phyloP scores from a whole-genome alignment of 768 basidiomycete genomes.

The Amanita polypyramis region DNA sequence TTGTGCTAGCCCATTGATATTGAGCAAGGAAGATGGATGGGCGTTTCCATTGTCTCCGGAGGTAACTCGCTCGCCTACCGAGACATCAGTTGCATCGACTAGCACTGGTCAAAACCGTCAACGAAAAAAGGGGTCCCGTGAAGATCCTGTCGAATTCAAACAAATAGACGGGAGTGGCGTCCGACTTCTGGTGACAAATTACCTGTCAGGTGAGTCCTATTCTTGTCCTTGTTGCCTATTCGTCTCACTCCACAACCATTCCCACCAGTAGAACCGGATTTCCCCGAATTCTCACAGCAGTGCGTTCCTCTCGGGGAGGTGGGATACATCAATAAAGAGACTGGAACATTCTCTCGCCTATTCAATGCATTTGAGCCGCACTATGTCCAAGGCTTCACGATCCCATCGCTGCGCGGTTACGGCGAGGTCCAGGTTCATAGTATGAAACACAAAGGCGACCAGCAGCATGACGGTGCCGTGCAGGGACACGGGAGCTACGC shows the following conservation, averaged over 20 bases:
- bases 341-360: constrained; percentile 1
- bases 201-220: background rate
- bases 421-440: background rate
- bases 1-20: background rate
- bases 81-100: background rate
- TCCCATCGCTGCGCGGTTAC: constrained; percentile 5
- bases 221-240: background rate
- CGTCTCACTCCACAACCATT: background rate
- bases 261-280: background rate
- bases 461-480: background rate
- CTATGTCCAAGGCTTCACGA: background rate
- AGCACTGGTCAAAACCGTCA: background rate
- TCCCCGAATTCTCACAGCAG: background rate
- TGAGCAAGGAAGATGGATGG: background rate
- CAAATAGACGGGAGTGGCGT: background rate
- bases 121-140: background rate
- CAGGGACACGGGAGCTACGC: background rate
- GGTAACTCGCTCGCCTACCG: background rate
- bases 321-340: background rate
- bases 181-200: background rate
- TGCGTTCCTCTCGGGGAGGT: constrained; percentile 3
- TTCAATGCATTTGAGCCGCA: constrained; percentile 6
- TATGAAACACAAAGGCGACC: background rate
- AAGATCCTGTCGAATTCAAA: background rate
- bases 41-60: background rate